A percentile compares a stretch with the other conserved stretches of the same genome.
phyloP scores from a whole-genome alignment of 73 alveolate species.

The Paramecium tetraurelia region DNA sequence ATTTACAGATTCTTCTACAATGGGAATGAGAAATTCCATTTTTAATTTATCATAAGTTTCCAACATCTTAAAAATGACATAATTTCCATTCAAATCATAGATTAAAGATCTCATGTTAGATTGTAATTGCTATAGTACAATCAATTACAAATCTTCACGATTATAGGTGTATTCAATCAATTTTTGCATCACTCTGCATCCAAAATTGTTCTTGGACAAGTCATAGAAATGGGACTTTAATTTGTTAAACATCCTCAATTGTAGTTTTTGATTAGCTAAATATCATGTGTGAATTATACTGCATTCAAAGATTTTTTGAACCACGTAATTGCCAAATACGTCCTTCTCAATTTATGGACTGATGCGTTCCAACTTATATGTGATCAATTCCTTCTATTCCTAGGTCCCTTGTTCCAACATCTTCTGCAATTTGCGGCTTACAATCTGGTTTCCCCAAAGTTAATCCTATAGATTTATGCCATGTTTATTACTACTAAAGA shows the following conservation, averaged over 20 bases:
- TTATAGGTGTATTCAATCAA: constrained; percentile 11
- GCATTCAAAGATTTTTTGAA: constrained; percentile 25
- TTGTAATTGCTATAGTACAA: constrained; percentile 4
- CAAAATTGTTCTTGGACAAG: constrained; percentile 8
- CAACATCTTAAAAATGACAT: constrained; percentile 28
- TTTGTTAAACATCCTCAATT: background rate
- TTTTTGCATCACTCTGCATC: constrained; percentile 30
- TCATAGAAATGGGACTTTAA: constrained; percentile 6
- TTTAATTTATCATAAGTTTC: constrained; percentile 2
- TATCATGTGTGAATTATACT: background rate
- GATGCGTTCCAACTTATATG: background rate
- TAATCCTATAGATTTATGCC: background rate
- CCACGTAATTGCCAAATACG: constrained; percentile 34
- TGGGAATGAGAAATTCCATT: constrained; percentile 8
- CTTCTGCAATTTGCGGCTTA: background rate
- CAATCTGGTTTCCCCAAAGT: constrained; percentile 24
- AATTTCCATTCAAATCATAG: constrained; percentile 40
- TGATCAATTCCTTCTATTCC: background rate
- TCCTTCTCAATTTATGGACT: constrained; percentile 24
- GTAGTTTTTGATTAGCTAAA: background rate
- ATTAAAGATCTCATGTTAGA: constrained; percentile 2
- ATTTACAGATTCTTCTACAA: constrained; percentile 4
- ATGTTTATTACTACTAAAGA: background rate
- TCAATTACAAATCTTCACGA: background rate
- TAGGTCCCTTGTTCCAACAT: background rate